phyloP scores from a whole-genome alignment of 106 monocot species.

The Acanthochlamys bracteata region DNA sequence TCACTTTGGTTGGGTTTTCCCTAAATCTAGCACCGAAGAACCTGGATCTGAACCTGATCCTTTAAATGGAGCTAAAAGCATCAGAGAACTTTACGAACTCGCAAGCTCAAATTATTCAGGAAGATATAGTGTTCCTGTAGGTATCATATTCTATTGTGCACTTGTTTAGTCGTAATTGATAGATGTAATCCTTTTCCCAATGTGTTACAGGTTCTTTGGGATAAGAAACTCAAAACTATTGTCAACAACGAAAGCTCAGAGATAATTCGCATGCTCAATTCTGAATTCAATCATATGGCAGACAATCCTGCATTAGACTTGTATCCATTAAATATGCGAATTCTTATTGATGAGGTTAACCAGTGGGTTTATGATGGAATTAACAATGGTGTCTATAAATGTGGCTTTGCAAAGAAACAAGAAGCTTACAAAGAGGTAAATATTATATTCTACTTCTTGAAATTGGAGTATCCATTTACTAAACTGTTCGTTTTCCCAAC shows the following conservation, averaged over 20 bases:
- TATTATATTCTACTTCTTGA: background rate
- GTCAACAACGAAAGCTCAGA: constrained; percentile 95
- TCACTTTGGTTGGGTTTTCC: constrained; percentile 94
- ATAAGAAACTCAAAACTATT: constrained; percentile 84
- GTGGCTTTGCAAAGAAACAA: constrained; percentile 94
- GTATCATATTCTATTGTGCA: constrained; percentile 10
- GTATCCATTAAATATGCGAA: constrained; percentile 57
- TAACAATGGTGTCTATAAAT: constrained; percentile 96
- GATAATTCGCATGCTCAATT: constrained; percentile 90
- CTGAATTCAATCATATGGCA: constrained; percentile 81
- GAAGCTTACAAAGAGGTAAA: constrained; percentile 86
- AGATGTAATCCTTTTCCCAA: background rate
- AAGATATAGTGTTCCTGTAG: constrained; percentile 90
- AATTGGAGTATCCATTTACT: background rate
- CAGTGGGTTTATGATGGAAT: constrained; percentile 80
- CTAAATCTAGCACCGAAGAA: constrained; percentile 51
- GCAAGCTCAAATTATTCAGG: constrained; percentile 84
- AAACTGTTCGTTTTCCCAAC: background rate
- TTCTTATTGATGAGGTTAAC: constrained; percentile 69
- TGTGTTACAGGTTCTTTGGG: constrained; percentile 80
- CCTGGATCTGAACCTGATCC: constrained; percentile 65
- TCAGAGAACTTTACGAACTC: constrained; percentile 79
- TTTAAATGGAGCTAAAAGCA: constrained; percentile 65
- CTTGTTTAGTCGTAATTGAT: background rate
- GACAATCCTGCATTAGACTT: constrained; percentile 72